These are phyloP conservation scores for Phytophthora tentaculata DNA, from an alignment of 352 stramenopile genomes.

Conservation along the genomic window DNA sequence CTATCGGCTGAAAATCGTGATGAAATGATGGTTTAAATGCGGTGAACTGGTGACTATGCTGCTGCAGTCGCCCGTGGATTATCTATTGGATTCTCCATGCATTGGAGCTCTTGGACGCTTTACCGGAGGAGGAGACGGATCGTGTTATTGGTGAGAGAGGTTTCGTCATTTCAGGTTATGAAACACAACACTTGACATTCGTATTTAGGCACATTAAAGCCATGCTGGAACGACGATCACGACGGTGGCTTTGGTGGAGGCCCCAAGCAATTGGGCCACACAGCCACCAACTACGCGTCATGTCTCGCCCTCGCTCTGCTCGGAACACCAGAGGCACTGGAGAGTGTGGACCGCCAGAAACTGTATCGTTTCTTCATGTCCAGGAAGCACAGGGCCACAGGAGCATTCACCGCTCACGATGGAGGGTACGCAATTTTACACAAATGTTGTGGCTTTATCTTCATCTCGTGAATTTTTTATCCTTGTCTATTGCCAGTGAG, in stretches of 20 bases:
- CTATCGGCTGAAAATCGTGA: neutral
- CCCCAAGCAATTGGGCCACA: slow-evolving; percentile 87
- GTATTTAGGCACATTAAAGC: slow-evolving; percentile 57
- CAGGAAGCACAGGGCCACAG: slow-evolving; percentile 83
- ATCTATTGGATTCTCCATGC: slow-evolving; percentile 98
- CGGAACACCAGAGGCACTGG: slow-evolving; percentile 79
- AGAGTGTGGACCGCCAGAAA: slow-evolving; percentile 77
- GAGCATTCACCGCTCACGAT: slow-evolving; percentile 97
- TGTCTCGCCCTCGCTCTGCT: slow-evolving; percentile 94
- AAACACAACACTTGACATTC: neutral
- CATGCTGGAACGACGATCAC: slow-evolving; percentile 62
- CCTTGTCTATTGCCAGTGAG: slow-evolving; percentile 63
- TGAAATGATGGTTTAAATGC: neutral
- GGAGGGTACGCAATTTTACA: slow-evolving; percentile 76
- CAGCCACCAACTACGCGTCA: slow-evolving; percentile 95
- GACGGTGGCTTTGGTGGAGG: slow-evolving; percentile 95
- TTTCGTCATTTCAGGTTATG: neutral
- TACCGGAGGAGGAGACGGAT: slow-evolving; percentile 51
- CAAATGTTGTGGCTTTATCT: neutral
- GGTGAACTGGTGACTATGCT: slow-evolving; percentile 12
- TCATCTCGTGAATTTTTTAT: slow-evolving; percentile 1
- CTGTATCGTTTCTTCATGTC: slow-evolving; percentile 92
- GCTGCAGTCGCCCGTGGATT: slow-evolving; percentile 95
- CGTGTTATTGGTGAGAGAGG: slow-evolving; percentile 47
- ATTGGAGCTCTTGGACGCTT: slow-evolving; percentile 92